A percentile compares a stretch with the other conserved stretches of the same genome.
Evolutionary conservation across 2,329 filamentous ascomycete genomes (phyloP).

Genomic region (Diaporthe caulivora): DNA sequence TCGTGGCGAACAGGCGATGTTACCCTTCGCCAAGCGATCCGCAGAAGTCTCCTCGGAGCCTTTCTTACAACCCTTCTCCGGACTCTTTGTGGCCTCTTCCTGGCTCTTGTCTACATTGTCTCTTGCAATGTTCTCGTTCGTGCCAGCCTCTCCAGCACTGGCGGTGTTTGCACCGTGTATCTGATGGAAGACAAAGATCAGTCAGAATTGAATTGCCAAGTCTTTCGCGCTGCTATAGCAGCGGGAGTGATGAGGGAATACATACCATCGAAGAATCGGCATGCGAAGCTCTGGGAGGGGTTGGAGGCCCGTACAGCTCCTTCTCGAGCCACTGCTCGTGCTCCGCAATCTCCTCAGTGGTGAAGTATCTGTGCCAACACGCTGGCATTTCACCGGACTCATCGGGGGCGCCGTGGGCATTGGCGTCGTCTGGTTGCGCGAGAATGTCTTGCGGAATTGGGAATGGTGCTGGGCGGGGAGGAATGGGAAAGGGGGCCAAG

Average conservation of each 20-base stretch:
- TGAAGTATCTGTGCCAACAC: not conserved
- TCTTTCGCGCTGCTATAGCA: accelerated
- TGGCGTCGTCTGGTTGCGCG: too few species aligned
- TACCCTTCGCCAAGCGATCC: too few species aligned
- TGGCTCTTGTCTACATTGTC: too few species aligned
- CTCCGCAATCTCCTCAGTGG: not conserved
- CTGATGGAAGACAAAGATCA: not conserved
- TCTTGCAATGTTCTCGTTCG: not conserved
- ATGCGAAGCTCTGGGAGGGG: not conserved
- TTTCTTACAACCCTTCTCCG: too few species aligned
- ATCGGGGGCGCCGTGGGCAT: too few species aligned
- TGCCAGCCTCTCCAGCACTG: not conserved
- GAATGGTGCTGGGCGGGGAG: too few species aligned
- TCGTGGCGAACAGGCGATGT: too few species aligned
- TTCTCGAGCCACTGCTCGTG: not conserved
- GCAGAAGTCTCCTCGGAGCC: too few species aligned
- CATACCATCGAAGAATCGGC: not conserved
- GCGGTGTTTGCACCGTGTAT: not conserved
- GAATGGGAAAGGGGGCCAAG: too few species aligned
- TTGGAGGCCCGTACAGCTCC: not conserved
- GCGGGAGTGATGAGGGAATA: not conserved
- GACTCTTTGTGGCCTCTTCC: too few species aligned
- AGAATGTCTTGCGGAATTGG: too few species aligned
- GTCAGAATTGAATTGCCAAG: not conserved
- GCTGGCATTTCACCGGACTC: too few species aligned